A percentile compares a stretch with the other conserved stretches of the same genome.
These are phyloP conservation scores for Claviceps paspali DNA, from an alignment of 2,329 filamentous ascomycete genomes.

Conservation along the genomic window DNA sequence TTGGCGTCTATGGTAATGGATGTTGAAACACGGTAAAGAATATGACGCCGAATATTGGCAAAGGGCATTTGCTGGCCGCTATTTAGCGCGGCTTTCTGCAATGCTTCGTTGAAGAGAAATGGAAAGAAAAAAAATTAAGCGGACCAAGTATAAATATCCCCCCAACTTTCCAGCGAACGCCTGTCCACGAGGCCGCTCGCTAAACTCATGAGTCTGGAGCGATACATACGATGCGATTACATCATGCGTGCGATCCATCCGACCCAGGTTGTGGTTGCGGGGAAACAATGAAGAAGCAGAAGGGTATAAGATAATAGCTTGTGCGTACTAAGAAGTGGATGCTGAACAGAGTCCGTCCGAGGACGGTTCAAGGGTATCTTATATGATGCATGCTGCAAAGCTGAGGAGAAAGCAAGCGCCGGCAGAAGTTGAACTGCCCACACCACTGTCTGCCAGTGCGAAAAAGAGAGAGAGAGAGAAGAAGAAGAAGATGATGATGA, in stretches of 20 bases:
- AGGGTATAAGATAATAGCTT: neutral
- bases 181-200: neutral
- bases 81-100: neutral
- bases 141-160: neutral
- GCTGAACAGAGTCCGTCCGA: neutral
- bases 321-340: neutral
- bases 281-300: neutral
- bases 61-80: neutral
- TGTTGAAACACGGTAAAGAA: neutral
- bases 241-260: too few relatives aligned
- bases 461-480: neutral
- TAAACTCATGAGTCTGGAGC: neutral
- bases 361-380: constrained; percentile 10
- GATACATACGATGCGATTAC: too few relatives aligned
- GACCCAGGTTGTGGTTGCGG: too few relatives aligned
- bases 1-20: constrained; percentile 1
- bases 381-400: constrained; percentile 7
- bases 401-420: neutral
- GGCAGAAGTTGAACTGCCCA: neutral
- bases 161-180: neutral
- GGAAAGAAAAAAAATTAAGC: neutral
- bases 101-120: neutral
- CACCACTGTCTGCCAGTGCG: neutral
- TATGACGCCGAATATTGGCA: neutral
- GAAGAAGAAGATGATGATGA: too few relatives aligned